A percentile compares a stretch with the other conserved stretches of the same genome.
Conservation (phyloP, 2,329 filamentous ascomycete genomes). For the Chalaropsis ovoidea region DNA sequence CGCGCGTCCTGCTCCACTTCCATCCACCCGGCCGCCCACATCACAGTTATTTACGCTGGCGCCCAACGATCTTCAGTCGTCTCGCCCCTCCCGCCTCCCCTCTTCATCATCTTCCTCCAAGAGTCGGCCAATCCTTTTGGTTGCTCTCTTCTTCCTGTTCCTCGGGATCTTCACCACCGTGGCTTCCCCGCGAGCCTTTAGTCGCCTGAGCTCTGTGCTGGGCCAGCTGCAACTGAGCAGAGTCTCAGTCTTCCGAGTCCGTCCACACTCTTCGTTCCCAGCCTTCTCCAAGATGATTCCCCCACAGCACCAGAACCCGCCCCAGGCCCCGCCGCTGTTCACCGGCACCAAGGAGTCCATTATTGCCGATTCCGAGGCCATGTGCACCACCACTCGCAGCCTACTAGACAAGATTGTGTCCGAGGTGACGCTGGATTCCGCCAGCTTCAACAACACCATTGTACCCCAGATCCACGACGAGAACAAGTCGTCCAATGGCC, state of each 20-base stretch:
- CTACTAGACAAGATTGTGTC: conserved; percentile 59
- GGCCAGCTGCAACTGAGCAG: conserved; percentile 42
- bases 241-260: conserved; percentile 29
- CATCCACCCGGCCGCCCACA: not conserved
- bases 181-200: conserved; percentile 52
- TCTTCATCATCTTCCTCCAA: conserved; percentile 13
- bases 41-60: conserved; percentile 13
- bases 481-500: conserved; percentile 48
- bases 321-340: conserved; percentile 68
- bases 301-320: conserved; percentile 59
- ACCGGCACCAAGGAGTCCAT: conserved; percentile 62
- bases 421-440: conserved; percentile 44
- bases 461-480: conserved; percentile 64
- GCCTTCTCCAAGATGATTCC: conserved; percentile 45
- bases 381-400: conserved; percentile 53
- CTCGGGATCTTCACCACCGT: conserved; percentile 50
- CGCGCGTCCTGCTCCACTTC: too few relatives aligned
- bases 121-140: conserved; percentile 20
- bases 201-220: conserved; percentile 49
- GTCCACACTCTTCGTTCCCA: conserved; percentile 26
- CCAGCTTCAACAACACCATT: conserved; percentile 46
- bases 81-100: conserved; percentile 15
- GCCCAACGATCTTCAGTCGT: conserved; percentile 8
- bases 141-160: conserved; percentile 48
- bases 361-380: conserved; percentile 53